phyloP scores from a whole-genome alignment of 2,329 filamentous ascomycete species.

The Myriangium duriaei region DNA sequence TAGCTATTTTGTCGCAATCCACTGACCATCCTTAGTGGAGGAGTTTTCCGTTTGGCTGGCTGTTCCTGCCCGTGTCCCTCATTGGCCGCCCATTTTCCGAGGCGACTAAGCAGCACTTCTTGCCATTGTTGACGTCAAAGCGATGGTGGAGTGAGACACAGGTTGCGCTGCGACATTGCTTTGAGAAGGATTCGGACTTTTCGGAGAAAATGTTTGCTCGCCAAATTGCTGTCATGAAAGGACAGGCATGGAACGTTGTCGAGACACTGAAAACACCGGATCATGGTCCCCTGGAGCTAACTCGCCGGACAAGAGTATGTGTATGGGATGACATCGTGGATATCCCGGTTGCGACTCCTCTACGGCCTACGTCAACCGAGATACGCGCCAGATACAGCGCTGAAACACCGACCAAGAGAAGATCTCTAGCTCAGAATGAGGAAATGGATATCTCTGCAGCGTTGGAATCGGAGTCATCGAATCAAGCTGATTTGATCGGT shows the following conservation, averaged over 20 bases:
- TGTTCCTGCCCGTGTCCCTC: constrained; percentile 89
- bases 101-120: constrained; percentile 83
- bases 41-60: constrained; percentile 96
- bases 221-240: constrained; percentile 98
- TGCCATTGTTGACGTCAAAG: constrained; percentile 88
- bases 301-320: constrained; percentile 76
- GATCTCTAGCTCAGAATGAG: constrained; percentile 43
- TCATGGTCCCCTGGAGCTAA: constrained; percentile 87
- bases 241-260: constrained; percentile 97
- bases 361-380: constrained; percentile 75
- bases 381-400: constrained; percentile 50
- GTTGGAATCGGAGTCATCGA: constrained; percentile 43
- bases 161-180: constrained; percentile 70
- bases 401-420: constrained; percentile 14
- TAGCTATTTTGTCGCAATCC: no score
- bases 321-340: constrained; percentile 98
- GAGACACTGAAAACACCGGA: constrained; percentile 89
- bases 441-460: constrained; percentile 83
- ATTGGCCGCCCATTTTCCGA: constrained; percentile 95
- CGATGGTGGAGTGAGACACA: constrained; percentile 97
- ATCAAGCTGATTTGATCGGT: constrained; percentile 55
- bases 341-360: constrained; percentile 83
- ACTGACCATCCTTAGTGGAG: constrained; percentile 41
- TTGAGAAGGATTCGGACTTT: constrained; percentile 87
- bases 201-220: constrained; percentile 98